These are phyloP conservation scores for Marsdenia floribunda DNA, from an alignment of 257 asterid genomes.

Conservation along the genomic window DNA sequence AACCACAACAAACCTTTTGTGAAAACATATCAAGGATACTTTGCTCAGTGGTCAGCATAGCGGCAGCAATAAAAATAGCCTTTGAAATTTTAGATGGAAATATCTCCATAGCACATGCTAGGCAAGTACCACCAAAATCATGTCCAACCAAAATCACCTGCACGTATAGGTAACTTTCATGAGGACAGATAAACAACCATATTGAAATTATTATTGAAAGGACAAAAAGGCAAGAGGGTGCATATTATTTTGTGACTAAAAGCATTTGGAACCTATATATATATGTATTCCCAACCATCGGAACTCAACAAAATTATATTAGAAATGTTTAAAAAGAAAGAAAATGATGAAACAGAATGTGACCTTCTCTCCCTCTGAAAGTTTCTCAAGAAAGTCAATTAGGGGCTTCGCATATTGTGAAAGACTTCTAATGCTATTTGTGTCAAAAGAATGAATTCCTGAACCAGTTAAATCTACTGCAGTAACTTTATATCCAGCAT, in stretches of 20 bases:
- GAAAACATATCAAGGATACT: constrained; percentile 87
- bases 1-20: constrained; percentile 46
- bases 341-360: constrained; percentile 16
- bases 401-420: constrained; percentile 88
- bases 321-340: background rate
- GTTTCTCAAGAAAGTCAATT: constrained; percentile 61
- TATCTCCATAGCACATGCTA: constrained; percentile 83
- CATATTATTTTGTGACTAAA: background rate
- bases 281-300: background rate
- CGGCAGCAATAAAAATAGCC: constrained; percentile 86
- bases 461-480: constrained; percentile 96
- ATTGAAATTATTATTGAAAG: background rate
- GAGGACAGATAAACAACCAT: background rate
- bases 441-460: constrained; percentile 84
- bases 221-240: background rate
- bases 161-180: constrained; percentile 1
- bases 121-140: constrained; percentile 97
- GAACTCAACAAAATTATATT: constrained; percentile 1
- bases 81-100: constrained; percentile 67
- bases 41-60: constrained; percentile 85
- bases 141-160: constrained; percentile 97
- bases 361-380: constrained; percentile 80
- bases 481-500: constrained; percentile 83
- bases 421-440: constrained; percentile 72
- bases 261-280: background rate